Conservation (phyloP, 495 filamentous ascomycete species). For the Penicillium atrosanguineum region DNA sequence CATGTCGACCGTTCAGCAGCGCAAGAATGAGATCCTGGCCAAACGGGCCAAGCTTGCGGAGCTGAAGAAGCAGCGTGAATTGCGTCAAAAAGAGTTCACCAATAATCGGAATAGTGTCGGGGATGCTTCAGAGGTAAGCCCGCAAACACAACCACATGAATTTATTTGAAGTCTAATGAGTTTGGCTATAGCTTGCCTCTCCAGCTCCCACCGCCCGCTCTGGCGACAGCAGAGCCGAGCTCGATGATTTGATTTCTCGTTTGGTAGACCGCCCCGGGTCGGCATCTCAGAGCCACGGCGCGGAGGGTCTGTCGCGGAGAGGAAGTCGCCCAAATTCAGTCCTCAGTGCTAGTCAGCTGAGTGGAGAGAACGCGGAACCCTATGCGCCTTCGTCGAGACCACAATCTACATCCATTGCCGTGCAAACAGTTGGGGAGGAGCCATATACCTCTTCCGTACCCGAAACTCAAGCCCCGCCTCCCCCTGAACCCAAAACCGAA, state of each 20-base stretch:
- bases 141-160: conserved; percentile 12
- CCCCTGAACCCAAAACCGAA: conserved; percentile 73
- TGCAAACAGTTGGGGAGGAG: conserved; percentile 67
- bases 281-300: conserved; percentile 64
- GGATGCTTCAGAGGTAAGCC: conserved; percentile 52
- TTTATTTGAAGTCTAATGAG: conserved; percentile 10
- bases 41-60: conserved; percentile 95
- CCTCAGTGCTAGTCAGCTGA: conserved; percentile 70
- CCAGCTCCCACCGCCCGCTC: conserved; percentile 62
- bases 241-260: conserved; percentile 77
- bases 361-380: conserved; percentile 62
- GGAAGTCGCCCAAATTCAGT: conserved; percentile 84
- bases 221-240: conserved; percentile 65
- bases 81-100: conserved; percentile 70
- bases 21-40: conserved; percentile 88
- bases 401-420: conserved; percentile 51
- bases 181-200: conserved; percentile 53
- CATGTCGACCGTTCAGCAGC: conserved; percentile 67
- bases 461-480: conserved; percentile 70
- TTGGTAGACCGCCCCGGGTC: conserved; percentile 76
- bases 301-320: conserved; percentile 60
- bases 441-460: conserved; percentile 65
- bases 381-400: conserved; percentile 36
- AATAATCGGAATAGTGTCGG: conserved; percentile 61
- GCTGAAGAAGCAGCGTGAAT: conserved; percentile 86